Conservation (phyloP, 108 stramenopile species). For the Nannochloropsis oceanica region DNA sequence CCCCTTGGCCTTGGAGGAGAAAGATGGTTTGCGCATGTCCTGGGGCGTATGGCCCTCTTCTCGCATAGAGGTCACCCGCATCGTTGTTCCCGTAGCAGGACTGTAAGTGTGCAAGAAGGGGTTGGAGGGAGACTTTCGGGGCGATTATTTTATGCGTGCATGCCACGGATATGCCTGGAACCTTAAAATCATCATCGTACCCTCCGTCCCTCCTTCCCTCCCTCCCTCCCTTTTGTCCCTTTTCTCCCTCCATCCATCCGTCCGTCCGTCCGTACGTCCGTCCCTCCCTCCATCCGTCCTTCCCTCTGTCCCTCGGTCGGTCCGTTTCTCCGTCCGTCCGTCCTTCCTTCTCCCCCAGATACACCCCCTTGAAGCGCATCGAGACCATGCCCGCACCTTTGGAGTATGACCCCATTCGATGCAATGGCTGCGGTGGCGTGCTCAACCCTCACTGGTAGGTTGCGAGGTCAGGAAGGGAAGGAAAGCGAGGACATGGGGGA, state of each 20-base stretch:
- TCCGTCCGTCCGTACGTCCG: too few species aligned
- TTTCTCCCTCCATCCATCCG: too few species aligned
- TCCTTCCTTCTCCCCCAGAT: conserved; percentile 12
- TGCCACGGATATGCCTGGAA: background rate
- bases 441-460: conserved; percentile 88
- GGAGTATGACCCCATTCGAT: conserved; percentile 93
- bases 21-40: conserved; percentile 71
- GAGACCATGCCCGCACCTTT: conserved; percentile 60
- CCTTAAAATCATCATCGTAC: background rate
- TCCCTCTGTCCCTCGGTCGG: too few species aligned
- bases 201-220: too few species aligned
- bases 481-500: too few species aligned
- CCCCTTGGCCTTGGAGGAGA: conserved; percentile 34
- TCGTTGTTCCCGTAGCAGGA: conserved; percentile 89
- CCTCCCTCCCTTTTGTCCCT: too few species aligned
- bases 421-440: conserved; percentile 84
- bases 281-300: too few species aligned
- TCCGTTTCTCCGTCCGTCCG: background rate
- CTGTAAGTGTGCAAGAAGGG: conserved; percentile 38
- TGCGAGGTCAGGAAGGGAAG: background rate
- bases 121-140: background rate
- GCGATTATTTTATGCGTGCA: too few species aligned
- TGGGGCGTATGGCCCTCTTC: conserved; percentile 92
- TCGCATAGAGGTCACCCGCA: conserved; percentile 83
- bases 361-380: conserved; percentile 85